Evolutionary conservation across 805 yeast species (phyloP).

Genomic region (Ogataea pignaliae): DNA sequence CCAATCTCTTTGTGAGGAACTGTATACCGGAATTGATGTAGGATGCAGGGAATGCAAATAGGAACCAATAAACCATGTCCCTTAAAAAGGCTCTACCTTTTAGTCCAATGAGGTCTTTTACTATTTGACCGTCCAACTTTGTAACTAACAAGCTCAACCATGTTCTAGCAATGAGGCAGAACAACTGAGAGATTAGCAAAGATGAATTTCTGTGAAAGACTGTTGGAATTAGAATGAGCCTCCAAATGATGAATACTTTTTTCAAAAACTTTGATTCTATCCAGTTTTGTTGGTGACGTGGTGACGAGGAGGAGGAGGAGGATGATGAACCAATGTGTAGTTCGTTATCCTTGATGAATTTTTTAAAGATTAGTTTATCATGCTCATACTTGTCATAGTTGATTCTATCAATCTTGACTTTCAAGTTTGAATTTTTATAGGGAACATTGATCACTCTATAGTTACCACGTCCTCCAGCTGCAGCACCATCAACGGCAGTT

Average conservation of each 20-base stretch:
- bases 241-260: slow-evolving; percentile 73
- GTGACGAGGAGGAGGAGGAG: not conserved
- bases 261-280: slow-evolving; percentile 58
- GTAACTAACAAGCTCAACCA: slow-evolving; percentile 85
- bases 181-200: slow-evolving; percentile 63
- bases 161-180: slow-evolving; percentile 74
- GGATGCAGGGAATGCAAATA: slow-evolving; percentile 89
- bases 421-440: slow-evolving; percentile 34
- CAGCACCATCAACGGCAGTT: too few species aligned
- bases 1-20: slow-evolving; percentile 67
- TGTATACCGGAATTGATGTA: slow-evolving; percentile 89
- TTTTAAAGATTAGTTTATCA: slow-evolving; percentile 49
- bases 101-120: slow-evolving; percentile 80
- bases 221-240: slow-evolving; percentile 69
- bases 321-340: not conserved
- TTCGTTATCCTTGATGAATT: slow-evolving; percentile 33
- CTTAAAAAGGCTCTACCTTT: slow-evolving; percentile 68
- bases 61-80: slow-evolving; percentile 81
- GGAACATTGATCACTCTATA: slow-evolving; percentile 47
- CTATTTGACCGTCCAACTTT: slow-evolving; percentile 86
- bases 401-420: slow-evolving; percentile 44
- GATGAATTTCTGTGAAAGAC: slow-evolving; percentile 62
- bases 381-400: slow-evolving; percentile 50
- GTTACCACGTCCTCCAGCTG: slow-evolving; percentile 16
- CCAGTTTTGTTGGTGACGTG: not conserved